Evolutionary conservation across 148 eudicot species (phyloP), one percentile per base, ranked within the genome.

Genomic region (Drosera capensis): DNA sequence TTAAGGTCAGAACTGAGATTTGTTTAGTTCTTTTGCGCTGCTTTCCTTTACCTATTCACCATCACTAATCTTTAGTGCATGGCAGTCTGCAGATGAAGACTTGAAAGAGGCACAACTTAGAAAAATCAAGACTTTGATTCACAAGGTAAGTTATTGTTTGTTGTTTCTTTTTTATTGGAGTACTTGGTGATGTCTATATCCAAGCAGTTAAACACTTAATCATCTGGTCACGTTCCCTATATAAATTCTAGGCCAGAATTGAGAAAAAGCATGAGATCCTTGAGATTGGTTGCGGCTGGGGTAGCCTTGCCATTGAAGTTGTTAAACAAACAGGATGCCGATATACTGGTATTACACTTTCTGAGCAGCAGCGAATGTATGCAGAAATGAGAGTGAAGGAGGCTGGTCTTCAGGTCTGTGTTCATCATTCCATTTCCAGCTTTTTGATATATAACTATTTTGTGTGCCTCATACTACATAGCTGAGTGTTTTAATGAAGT

Each of bases 201-300:
- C n/a, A n/a, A n/a, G n/a, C n/a, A n/a, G 17, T 48, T 52, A 9
- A 2, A 0, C 2, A 11, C 14, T 43, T 6, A 19, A 0, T 19
- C 5, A 16, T 17, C 7, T 14, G 17, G 44, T 49, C 20, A 20
- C 17, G 20, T 49, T 18, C 35, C 21, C 20, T 25, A 25, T 41
- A 23, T 30, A 35, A 3, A 24, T 48, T 51, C 14, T 45, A 90
- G 99, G 94, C 95, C 17, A 73, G 71, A 60, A 65, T 85, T 39
- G 49, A 62, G 18, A 79, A 78, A 61, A 61, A 64, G 16, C 94
- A 92, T 42, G 77, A 81, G 56, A 48, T 92, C 52, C 73, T 92
- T 16, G 99, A 92, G 60, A 85, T 92, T 48, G 99, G 99, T 6
- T 78, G 94, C 50, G 99, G 99, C 44, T 85, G 95, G 99, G 99